phyloP scores from a whole-genome alignment of 768 basidiomycete genomes.

The Tricholoma saponaceum region DNA sequence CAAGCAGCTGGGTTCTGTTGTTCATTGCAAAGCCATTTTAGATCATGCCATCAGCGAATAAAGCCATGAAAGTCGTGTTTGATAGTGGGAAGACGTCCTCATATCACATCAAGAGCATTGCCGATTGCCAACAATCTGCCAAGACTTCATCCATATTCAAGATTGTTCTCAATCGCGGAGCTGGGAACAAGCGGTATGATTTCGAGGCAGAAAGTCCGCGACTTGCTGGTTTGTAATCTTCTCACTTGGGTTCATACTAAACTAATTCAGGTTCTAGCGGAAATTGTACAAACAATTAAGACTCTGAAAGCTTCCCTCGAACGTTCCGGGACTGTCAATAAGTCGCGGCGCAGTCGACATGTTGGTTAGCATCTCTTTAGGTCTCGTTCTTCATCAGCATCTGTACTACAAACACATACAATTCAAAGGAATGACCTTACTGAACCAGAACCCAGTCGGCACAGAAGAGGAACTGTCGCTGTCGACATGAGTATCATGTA shows the following conservation, averaged over 20 bases:
- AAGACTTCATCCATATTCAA: slow-evolving; percentile 85
- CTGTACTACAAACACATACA: not conserved
- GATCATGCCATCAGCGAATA: slow-evolving; percentile 87
- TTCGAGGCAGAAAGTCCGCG: slow-evolving; percentile 92
- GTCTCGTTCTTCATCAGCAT: not conserved
- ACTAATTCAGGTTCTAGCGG: slow-evolving; percentile 37
- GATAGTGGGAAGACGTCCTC: slow-evolving; percentile 89
- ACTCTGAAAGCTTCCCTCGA: slow-evolving; percentile 62
- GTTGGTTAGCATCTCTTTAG: slow-evolving; percentile 22
- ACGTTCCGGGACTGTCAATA: slow-evolving; percentile 57
- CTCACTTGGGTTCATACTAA: slow-evolving; percentile 1
- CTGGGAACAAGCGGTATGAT: slow-evolving; percentile 87
- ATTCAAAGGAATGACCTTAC: not conserved
- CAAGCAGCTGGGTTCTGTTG: not conserved
- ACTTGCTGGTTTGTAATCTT: slow-evolving; percentile 57
- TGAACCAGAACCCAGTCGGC: not conserved
- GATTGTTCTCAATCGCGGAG: slow-evolving; percentile 73
- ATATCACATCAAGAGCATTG: slow-evolving; percentile 87
- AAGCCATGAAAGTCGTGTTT: slow-evolving; percentile 69
- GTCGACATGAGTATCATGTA: not conserved
- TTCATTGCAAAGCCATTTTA: slow-evolving; percentile 26
- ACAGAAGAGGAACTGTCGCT: not conserved
- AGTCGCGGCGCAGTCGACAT: slow-evolving; percentile 60
- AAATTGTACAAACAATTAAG: slow-evolving; percentile 75
- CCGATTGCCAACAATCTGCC: slow-evolving; percentile 76